Evolutionary conservation across 2,329 filamentous ascomycete species (phyloP).

Genomic region (Claviceps spartinae): DNA sequence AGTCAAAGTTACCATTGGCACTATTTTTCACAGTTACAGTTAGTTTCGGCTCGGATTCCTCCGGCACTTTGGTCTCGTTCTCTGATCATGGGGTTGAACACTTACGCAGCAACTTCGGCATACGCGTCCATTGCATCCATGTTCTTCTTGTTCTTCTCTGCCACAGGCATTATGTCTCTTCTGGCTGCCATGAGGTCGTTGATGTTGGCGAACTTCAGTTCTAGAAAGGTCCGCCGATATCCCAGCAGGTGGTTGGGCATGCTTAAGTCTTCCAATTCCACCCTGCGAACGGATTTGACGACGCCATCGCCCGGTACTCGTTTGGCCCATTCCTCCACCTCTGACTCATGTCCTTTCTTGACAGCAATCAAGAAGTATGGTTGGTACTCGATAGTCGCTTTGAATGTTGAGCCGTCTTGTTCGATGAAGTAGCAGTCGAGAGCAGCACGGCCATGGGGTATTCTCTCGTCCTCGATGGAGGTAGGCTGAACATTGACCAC

Average conservation of each 20-base stretch:
- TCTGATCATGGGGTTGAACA: background rate
- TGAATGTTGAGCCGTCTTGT: conserved; percentile 79
- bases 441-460: conserved; percentile 72
- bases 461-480: conserved; percentile 69
- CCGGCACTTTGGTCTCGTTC: background rate
- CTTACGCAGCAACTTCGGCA: conserved; percentile 81
- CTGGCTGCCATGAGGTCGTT: conserved; percentile 73
- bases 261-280: conserved; percentile 85
- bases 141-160: conserved; percentile 92
- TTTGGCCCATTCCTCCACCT: conserved; percentile 93
- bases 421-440: conserved; percentile 97
- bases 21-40: conserved; percentile 24
- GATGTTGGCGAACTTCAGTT: conserved; percentile 80
- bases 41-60: conserved; percentile 4
- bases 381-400: conserved; percentile 90
- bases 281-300: conserved; percentile 60
- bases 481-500: conserved; percentile 92
- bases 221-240: conserved; percentile 75
- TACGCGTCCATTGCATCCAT: conserved; percentile 97
- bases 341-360: conserved; percentile 73
- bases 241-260: conserved; percentile 95
- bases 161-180: conserved; percentile 74
- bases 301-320: conserved; percentile 64
- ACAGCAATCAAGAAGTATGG: conserved; percentile 92
- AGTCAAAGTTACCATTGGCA: conserved; percentile 72